Evolutionary conservation across 1,284 basidiomycete species (phyloP).

Genomic region (Somion occarium): DNA sequence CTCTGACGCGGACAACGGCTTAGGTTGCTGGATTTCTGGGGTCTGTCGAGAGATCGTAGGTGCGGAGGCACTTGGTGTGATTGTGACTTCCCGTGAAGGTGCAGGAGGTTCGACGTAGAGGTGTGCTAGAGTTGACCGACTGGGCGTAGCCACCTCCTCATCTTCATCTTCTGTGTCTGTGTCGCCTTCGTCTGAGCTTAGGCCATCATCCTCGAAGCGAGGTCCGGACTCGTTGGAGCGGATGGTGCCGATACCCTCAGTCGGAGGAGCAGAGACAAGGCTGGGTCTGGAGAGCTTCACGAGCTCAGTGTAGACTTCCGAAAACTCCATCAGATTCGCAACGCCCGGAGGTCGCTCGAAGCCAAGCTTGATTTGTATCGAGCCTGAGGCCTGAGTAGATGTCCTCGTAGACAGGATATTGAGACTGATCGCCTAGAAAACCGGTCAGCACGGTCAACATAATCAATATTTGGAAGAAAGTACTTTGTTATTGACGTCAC

Average conservation of each 20-base stretch:
- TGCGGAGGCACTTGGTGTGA: not conserved
- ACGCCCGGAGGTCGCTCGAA: constrained; percentile 52
- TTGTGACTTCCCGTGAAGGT: constrained; percentile 5
- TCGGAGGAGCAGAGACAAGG: constrained; percentile 76
- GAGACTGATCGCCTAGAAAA: constrained; percentile 13
- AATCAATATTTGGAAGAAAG: not conserved
- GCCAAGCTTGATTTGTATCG: constrained; percentile 72
- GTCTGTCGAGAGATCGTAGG: too few species aligned
- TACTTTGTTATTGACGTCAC: constrained; percentile 56
- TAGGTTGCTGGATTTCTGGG: constrained; percentile 13
- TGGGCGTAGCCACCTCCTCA: constrained; percentile 28
- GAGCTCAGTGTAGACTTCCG: constrained; percentile 62
- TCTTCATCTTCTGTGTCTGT: constrained; percentile 32
- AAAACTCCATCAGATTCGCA: constrained; percentile 36
- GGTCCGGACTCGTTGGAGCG: constrained; percentile 58
- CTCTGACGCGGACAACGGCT: not conserved
- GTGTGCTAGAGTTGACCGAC: constrained; percentile 7
- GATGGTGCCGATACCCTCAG: constrained; percentile 85
- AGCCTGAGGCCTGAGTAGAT: constrained; percentile 55
- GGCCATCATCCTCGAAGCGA: constrained; percentile 72
- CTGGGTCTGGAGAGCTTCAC: constrained; percentile 60
- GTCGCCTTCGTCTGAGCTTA: constrained; percentile 56
- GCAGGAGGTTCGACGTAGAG: constrained; percentile 13
- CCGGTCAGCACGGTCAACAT: not conserved
- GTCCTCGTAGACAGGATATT: constrained; percentile 62